Base-by-base conservation (phyloP, 305 asterid species). In the Striga hermonthica region DNA sequence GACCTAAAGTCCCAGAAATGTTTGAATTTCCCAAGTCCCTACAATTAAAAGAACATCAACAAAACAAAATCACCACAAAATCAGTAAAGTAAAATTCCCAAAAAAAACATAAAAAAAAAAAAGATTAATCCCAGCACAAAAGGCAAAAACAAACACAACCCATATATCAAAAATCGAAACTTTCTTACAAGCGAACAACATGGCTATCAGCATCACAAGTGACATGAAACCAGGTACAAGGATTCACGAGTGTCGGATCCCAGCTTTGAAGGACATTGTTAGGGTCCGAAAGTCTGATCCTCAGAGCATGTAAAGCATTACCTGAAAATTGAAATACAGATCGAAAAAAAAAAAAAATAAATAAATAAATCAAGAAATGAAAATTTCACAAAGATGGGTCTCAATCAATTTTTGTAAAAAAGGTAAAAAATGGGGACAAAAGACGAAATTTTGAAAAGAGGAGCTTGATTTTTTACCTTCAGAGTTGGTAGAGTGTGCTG, bases 21-120 rank as follows among this genome's bases (percentile, higher is more conserved):
- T 91, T 91, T 9, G 90, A 76, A 79, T 83, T 89, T 12, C 98
- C 98, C 93, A 92, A 84, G 54, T 92, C 98, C 86, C 98, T 89
- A 72, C 31, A 73, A 70, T 68, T 52, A 34, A 57, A 65, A 41
- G 10, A 7, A 62, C 31, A 72, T 39, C 35, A 43, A 57, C 0
- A 37, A 12, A 62, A 22, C 48, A 44, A 9, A 62, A 55, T 31
- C 13, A 16, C 7, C 6, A 70, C 2, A n/a, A 67, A 52, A 57
- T 4, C 41, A n/a, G 7, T 1, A 9, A 45, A 48, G 36, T 16
- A 15, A 64, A 64, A 55, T 64, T 35, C 14, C 45, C 7, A 54
- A 37, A 52, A 22, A 41, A 57, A 5, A 58, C 5, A 14, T 52
- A 56, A 1, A 45, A 6, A 63, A 15, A 10, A 50, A 9, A 4